phyloP scores from a whole-genome alignment of 148 eudicot species.

The Fallopia convolvulus region DNA sequence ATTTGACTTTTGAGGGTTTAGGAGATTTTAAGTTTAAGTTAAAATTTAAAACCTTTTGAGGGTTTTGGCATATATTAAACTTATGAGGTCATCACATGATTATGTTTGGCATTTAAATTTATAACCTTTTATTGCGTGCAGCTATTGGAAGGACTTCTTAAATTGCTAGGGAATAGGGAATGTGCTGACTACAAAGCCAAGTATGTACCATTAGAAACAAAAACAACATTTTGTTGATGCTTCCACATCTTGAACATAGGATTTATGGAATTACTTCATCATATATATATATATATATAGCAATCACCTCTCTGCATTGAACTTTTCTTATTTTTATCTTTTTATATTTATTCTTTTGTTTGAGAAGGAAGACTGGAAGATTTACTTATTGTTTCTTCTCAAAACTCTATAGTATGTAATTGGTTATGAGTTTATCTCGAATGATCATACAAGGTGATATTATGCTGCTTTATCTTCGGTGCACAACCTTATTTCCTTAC shows the following conservation, averaged over 20 bases:
- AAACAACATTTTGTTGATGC: too few relatives aligned
- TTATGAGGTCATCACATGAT: too few relatives aligned
- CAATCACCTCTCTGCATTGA: neutral
- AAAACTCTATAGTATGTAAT: neutral
- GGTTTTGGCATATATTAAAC: too few relatives aligned
- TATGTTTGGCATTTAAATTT: neutral
- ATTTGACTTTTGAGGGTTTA: too few relatives aligned
- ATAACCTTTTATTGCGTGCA: conserved; percentile 17
- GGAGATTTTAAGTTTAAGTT: too few relatives aligned
- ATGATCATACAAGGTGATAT: neutral
- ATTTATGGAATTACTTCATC: neutral
- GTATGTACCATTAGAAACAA: too few relatives aligned
- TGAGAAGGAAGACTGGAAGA: neutral
- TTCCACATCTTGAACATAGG: neutral
- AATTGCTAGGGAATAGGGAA: conserved; percentile 90
- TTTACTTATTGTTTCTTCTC: neutral
- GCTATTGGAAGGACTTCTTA: conserved; percentile 93
- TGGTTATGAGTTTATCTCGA: neutral
- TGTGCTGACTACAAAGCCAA: conserved; percentile 96
- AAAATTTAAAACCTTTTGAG: too few relatives aligned
- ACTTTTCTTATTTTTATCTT: neutral
- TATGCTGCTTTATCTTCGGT: neutral
- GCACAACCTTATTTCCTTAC: neutral
- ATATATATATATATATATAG: neutral
- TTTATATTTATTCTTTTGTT: neutral